phyloP scores from a whole-genome alignment of 2,329 filamentous ascomycete species.

The Xylariaceae sp. region DNA sequence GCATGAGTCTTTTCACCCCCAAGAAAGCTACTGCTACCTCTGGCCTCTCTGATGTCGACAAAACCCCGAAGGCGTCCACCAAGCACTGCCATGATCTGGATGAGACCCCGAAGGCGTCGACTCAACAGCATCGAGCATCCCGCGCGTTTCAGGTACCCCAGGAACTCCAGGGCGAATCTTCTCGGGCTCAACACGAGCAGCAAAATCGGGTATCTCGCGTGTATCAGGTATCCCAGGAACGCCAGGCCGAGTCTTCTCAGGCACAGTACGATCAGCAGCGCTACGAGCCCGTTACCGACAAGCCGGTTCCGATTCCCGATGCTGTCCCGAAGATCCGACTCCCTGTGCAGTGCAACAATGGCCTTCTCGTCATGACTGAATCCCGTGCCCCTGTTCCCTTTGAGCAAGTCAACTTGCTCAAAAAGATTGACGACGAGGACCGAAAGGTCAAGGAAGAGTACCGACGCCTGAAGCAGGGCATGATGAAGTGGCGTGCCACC shows the following conservation, averaged over 20 bases:
- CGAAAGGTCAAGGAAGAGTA: not conserved
- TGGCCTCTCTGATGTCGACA: too few relatives aligned
- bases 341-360: not conserved
- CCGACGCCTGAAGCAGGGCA: not conserved
- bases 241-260: not conserved
- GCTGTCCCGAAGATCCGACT: constrained; percentile 2
- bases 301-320: constrained; percentile 14
- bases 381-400: not conserved
- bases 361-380: not conserved
- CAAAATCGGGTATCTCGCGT: too few relatives aligned
- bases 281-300: not conserved
- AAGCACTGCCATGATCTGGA: too few relatives aligned
- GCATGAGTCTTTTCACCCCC: too few relatives aligned
- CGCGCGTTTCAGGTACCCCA: too few relatives aligned
- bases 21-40: too few relatives aligned
- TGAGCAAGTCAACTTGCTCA: not conserved
- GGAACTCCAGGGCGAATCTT: too few relatives aligned
- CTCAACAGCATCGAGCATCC: too few relatives aligned
- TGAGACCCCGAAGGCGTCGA: too few relatives aligned
- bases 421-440: not conserved
- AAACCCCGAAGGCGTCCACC: too few relatives aligned
- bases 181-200: too few relatives aligned
- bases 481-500: not conserved
- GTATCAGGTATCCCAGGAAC: not conserved
- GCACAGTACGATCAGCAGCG: not conserved